Percentiles rank a stretch among this genome's conserved stretches.
These are phyloP conservation scores for Sugiyamaella marilandica DNA, from an alignment of 805 yeast genomes.

Conservation along the genomic window DNA sequence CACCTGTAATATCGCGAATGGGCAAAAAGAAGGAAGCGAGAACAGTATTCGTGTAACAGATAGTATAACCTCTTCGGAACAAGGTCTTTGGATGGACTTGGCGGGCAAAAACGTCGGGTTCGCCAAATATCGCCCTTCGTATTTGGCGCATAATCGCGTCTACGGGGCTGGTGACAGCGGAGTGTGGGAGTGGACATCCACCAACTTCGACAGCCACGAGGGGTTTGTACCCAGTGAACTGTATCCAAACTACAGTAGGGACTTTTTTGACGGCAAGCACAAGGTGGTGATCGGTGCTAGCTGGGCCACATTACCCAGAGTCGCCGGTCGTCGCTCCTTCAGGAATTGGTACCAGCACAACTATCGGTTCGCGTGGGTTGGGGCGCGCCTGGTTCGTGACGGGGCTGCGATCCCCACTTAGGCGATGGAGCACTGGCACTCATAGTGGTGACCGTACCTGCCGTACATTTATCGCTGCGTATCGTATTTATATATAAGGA, in stretches of 20 bases:
- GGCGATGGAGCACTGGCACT: no score
- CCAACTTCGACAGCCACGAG: not conserved
- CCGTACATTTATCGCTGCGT: no score
- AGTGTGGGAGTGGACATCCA: not conserved
- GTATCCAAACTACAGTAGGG: not conserved
- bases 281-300: not conserved
- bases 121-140: not conserved
- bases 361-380: not conserved
- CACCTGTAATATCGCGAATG: no score
- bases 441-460: no score
- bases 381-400: not conserved
- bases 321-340: not conserved
- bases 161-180: not conserved
- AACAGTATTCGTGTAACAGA: no score
- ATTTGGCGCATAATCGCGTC: not conserved
- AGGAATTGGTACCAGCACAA: conserved; percentile 1
- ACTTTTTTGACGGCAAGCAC: not conserved
- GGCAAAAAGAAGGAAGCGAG: no score
- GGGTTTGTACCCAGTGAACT: not conserved
- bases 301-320: not conserved
- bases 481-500: no score
- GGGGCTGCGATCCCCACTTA: not conserved
- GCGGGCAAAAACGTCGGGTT: not conserved
- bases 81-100: not conserved
- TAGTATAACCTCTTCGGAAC: not conserved